phyloP scores from a whole-genome alignment of 768 basidiomycete species.

The Mycena galopus region DNA sequence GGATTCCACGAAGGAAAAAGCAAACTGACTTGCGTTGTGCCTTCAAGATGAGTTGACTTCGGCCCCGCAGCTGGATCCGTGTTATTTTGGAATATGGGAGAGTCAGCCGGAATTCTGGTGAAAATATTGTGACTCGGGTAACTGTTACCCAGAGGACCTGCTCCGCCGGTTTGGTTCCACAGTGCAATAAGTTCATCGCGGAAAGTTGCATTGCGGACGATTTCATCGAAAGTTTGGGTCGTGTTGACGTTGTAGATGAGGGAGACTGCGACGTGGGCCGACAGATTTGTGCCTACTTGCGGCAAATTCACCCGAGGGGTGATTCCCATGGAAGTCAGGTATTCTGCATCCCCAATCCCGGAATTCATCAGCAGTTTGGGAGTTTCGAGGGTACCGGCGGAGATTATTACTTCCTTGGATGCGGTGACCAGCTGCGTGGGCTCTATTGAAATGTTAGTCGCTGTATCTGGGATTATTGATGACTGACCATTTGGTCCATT shows the following conservation, averaged over 20 bases:
- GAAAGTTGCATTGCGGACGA: slow-evolving; percentile 30
- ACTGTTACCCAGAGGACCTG: slow-evolving; percentile 39
- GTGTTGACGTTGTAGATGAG: slow-evolving; percentile 46
- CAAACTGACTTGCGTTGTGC: neutral
- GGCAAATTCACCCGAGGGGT: slow-evolving; percentile 47
- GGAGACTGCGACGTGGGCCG: slow-evolving; percentile 48
- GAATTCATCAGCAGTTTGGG: slow-evolving; percentile 53
- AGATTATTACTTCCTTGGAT: slow-evolving; percentile 66
- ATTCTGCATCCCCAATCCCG: slow-evolving; percentile 49
- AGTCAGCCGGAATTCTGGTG: slow-evolving; percentile 36
- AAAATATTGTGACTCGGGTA: slow-evolving; percentile 40
- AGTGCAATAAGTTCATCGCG: slow-evolving; percentile 36
- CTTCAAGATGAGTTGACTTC: slow-evolving; percentile 35
- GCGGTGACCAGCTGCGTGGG: slow-evolving; percentile 45
- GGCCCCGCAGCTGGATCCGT: slow-evolving; percentile 45
- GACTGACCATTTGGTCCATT: neutral
- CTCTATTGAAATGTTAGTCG: neutral
- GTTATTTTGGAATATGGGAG: slow-evolving; percentile 30
- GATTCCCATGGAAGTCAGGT: slow-evolving; percentile 44
- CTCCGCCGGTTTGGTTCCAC: slow-evolving; percentile 37
- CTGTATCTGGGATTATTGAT: neutral
- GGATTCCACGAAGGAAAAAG: neutral
- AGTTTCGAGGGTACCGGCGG: slow-evolving; percentile 53
- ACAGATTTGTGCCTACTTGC: slow-evolving; percentile 54
- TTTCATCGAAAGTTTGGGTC: slow-evolving; percentile 44